Conservation (phyloP, 495 filamentous ascomycete species). For the Penicillium cosmopolitanum region DNA sequence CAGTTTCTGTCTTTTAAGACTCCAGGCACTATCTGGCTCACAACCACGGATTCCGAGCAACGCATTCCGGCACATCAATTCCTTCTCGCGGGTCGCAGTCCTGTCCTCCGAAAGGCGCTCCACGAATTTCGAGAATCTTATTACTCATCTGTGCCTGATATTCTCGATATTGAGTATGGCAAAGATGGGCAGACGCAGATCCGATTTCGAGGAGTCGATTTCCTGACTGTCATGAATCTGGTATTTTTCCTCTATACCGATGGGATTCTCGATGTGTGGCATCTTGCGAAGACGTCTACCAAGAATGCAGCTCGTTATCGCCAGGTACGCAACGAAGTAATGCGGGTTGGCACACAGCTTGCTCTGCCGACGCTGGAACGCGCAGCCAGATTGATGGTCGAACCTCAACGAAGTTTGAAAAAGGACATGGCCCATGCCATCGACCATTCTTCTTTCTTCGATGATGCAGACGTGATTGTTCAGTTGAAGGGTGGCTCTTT, state of each 20-base stretch:
- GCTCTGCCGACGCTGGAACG: slow-evolving; percentile 70
- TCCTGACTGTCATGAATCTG: slow-evolving; percentile 76
- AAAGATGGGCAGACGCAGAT: slow-evolving; percentile 55
- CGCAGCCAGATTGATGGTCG: slow-evolving; percentile 72
- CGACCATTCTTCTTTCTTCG: slow-evolving; percentile 67
- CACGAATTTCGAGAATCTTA: slow-evolving; percentile 49
- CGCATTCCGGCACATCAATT: slow-evolving; percentile 83
- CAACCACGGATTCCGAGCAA: slow-evolving; percentile 63
- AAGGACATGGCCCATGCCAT: slow-evolving; percentile 69
- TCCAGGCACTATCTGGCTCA: slow-evolving; percentile 51
- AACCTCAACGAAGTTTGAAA: slow-evolving; percentile 64
- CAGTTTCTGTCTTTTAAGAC: slow-evolving; percentile 44
- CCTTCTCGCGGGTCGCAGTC: slow-evolving; percentile 73
- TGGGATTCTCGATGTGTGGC: slow-evolving; percentile 81
- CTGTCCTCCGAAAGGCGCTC: slow-evolving; percentile 65
- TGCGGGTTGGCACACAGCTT: slow-evolving; percentile 72
- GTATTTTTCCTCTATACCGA: slow-evolving; percentile 83
- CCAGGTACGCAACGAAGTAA: slow-evolving; percentile 78
- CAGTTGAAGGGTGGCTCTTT: slow-evolving; percentile 71
- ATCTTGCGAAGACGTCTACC: slow-evolving; percentile 62
- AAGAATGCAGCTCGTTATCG: slow-evolving; percentile 70
- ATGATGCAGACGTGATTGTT: slow-evolving; percentile 73
- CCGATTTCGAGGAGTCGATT: slow-evolving; percentile 67
- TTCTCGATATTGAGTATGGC: slow-evolving; percentile 60
- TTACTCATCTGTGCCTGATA: slow-evolving; percentile 55